Base-by-base conservation (phyloP, 495 filamentous ascomycete species). In the Baudoinia panamericana region DNA sequence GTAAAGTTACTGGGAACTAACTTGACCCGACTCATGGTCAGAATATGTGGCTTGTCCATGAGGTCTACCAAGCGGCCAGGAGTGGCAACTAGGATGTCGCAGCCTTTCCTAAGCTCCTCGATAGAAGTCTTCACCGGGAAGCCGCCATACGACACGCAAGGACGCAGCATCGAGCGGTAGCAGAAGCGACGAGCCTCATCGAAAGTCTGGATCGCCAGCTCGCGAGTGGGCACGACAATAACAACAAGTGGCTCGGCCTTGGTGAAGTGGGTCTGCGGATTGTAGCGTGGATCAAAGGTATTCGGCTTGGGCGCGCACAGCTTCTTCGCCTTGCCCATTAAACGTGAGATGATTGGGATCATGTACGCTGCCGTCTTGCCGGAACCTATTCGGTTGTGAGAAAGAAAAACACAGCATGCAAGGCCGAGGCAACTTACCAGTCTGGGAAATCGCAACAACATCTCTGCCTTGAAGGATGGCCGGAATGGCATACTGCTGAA, bases 351-450 rank as follows among this genome's bases (percentile, higher is more conserved):
- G 30, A 90, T 83, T 0, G 90, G 90, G 41, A 95, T 78, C 2
- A 97, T 58, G 53, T 86, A 97, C 0, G 90, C 86, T 0, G 78
- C 90, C 1, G 90, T 97, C 65, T 97, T 97, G 40, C 90, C 90
- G 27, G 87, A 94, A 17, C 90, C 88, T 96, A 40, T 6, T n/a
- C n/a, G n/a, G n/a, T n/a, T n/a, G n/a, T n/a, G n/a, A n/a, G n/a
- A n/a, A 13, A 15, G 15, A 16, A 6, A 22, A 30, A 11, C 23
- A 38, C 29, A 46, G 28, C 27, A 13, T 43, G 19, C 34, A 5
- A 7, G 22, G 16, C 36, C 18, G 17, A 5, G n/a, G 31, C 20
- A 22, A 26, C 74, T 58, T 62, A 94, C 88, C 90, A 28, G 90
- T 97, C 57, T 95, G 88, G 5, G 90, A 84, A 51, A 85, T 75